These are phyloP conservation scores for Royoungia palumana DNA, from an alignment of 768 basidiomycete genomes.

Conservation along the genomic window DNA sequence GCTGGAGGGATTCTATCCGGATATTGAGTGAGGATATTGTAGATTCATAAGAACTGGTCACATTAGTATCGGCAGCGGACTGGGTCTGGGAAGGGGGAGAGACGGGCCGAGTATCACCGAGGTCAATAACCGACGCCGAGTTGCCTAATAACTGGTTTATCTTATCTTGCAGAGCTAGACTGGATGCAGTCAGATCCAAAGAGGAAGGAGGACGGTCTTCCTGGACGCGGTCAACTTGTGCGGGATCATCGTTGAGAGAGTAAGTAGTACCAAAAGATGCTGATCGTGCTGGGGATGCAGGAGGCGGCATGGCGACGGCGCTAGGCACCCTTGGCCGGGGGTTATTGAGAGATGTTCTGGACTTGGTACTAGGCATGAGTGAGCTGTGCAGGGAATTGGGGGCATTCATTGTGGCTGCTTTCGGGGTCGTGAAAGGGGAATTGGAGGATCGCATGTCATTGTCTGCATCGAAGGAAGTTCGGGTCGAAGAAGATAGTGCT, in stretches of 20 bases:
- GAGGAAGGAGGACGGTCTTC: slow-evolving; percentile 21
- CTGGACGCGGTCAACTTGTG: slow-evolving; percentile 10
- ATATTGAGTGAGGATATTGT: slow-evolving; percentile 22
- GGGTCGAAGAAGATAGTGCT: slow-evolving; percentile 35
- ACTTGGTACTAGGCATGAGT: slow-evolving; percentile 24
- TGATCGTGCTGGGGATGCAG: slow-evolving; percentile 53
- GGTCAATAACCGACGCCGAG: slow-evolving; percentile 11
- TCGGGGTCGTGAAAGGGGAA: slow-evolving; percentile 71
- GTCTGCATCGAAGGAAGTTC: slow-evolving; percentile 37
- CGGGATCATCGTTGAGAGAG: slow-evolving; percentile 35
- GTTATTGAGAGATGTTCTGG: slow-evolving; percentile 40
- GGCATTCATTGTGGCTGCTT: slow-evolving; percentile 40
- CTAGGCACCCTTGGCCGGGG: slow-evolving; percentile 69
- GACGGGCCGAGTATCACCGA: slow-evolving; percentile 11
- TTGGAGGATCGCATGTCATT: slow-evolving; percentile 34
- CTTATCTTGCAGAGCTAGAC: slow-evolving; percentile 46
- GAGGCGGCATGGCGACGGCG: slow-evolving; percentile 78
- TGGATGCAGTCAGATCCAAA: slow-evolving; percentile 38
- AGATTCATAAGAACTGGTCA: slow-evolving; percentile 13
- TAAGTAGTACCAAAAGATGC: slow-evolving; percentile 35
- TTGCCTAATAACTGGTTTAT: slow-evolving; percentile 43
- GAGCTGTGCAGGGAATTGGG: slow-evolving; percentile 10
- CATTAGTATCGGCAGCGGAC: slow-evolving; percentile 35
- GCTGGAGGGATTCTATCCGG: slow-evolving; percentile 60
- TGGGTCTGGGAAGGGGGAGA: slow-evolving; percentile 32